phyloP scores from a whole-genome alignment of 192 early-diverging fungal species.

The Phlyctochytrium planicorne region DNA sequence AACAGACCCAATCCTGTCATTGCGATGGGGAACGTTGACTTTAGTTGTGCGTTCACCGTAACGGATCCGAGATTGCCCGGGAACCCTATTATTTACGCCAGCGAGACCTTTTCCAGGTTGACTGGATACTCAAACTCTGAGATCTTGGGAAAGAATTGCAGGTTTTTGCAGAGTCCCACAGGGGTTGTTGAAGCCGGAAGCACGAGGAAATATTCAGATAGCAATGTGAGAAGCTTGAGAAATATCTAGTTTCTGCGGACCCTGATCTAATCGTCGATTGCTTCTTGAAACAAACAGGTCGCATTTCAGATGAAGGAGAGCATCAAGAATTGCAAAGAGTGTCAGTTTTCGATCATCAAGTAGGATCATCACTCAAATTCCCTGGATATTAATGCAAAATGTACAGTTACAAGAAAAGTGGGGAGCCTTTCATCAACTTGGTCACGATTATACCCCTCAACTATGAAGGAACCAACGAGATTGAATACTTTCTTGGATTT shows the following conservation, averaged over 20 bases:
- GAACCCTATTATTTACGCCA: conserved; percentile 65
- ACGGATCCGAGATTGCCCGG: conserved; percentile 60
- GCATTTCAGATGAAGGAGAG: conserved; percentile 54
- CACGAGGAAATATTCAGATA: conserved; percentile 49
- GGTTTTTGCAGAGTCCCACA: conserved; percentile 41
- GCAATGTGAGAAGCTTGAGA: conserved; percentile 27
- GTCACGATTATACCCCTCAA: conserved; percentile 64
- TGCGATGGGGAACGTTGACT: conserved; percentile 58
- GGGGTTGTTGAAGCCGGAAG: conserved; percentile 11
- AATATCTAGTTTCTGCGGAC: neutral
- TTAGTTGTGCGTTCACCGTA: conserved; percentile 54
- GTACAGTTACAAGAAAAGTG: conserved; percentile 56
- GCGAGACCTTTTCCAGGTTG: conserved; percentile 58
- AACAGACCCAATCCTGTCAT: conserved; percentile 57
- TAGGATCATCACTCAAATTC: too few species aligned
- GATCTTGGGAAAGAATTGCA: conserved; percentile 48
- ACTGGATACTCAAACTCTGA: conserved; percentile 24
- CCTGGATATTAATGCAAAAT: neutral
- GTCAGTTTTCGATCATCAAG: conserved; percentile 66
- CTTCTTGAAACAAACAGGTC: conserved; percentile 10
- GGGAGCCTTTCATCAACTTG: conserved; percentile 71
- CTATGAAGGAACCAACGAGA: conserved; percentile 41
- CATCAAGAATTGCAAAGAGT: conserved; percentile 54
- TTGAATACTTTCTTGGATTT: conserved; percentile 66
- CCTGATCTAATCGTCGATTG: neutral